Percentiles rank a stretch among this genome's conserved stretches.
Conservation (phyloP, 2,329 filamentous ascomycete genomes). For the Penicillium sp. region DNA sequence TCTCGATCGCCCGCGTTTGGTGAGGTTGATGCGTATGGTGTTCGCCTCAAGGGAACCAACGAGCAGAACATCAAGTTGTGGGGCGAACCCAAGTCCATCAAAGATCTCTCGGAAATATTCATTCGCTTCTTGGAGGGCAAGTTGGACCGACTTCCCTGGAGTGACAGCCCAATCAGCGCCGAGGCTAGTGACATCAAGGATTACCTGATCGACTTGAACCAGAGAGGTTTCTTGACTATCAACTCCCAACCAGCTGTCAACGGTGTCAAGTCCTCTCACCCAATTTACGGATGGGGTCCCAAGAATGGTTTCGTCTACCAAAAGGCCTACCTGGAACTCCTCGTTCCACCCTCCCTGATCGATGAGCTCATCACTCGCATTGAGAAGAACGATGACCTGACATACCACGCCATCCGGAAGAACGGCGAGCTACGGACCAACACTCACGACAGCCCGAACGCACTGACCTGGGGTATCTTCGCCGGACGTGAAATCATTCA, state of each 20-base stretch:
- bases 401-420: conserved; percentile 92
- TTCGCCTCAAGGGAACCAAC: conserved; percentile 91
- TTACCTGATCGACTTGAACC: conserved; percentile 80
- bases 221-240: conserved; percentile 85
- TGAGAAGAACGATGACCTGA: conserved; percentile 76
- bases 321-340: conserved; percentile 92
- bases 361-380: conserved; percentile 77
- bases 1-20: conserved; percentile 94
- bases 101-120: conserved; percentile 82
- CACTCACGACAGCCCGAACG: conserved; percentile 82
- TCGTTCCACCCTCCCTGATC: conserved; percentile 80
- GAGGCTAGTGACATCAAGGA: conserved; percentile 80
- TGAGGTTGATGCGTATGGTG: conserved; percentile 90
- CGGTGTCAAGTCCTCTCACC: conserved; percentile 83
- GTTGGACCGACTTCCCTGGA: conserved; percentile 87
- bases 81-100: conserved; percentile 79
- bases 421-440: conserved; percentile 82
- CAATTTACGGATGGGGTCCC: conserved; percentile 91
- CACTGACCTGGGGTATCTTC: conserved; percentile 99
- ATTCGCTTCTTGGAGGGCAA: conserved; percentile 81
- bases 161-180: conserved; percentile 79
- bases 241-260: conserved; percentile 97
- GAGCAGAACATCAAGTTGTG: conserved; percentile 94
- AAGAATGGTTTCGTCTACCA: conserved; percentile 96
- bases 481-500: conserved; percentile 99